A percentile compares a stretch with the other conserved stretches of the same genome.
phyloP scores from a whole-genome alignment of 352 stramenopile species.

The Phytophthora chlamydospora region DNA sequence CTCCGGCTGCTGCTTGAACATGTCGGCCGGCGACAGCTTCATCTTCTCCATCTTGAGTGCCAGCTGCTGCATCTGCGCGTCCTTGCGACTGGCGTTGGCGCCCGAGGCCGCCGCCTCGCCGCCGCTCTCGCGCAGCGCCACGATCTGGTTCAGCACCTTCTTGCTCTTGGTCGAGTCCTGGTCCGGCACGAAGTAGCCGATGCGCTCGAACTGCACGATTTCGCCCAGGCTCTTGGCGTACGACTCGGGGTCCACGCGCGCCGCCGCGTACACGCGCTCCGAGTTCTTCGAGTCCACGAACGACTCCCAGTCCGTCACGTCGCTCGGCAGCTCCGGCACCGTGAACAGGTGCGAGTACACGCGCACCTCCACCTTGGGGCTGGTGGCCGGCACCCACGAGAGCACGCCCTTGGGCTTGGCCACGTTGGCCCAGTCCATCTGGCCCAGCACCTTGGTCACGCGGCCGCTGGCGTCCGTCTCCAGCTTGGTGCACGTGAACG shows the following conservation, averaged over 20 bases:
- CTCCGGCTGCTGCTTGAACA: constrained; percentile 76
- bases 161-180: constrained; percentile 91
- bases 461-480: constrained; percentile 63
- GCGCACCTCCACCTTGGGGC: constrained; percentile 89
- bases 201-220: constrained; percentile 97
- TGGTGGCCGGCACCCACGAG: constrained; percentile 94
- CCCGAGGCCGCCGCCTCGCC: constrained; percentile 38
- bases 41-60: constrained; percentile 94
- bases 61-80: constrained; percentile 81
- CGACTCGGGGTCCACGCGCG: constrained; percentile 89
- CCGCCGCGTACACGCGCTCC: constrained; percentile 82
- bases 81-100: constrained; percentile 76
- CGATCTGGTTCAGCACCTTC: constrained; percentile 97
- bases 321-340: constrained; percentile 80
- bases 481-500: constrained; percentile 93
- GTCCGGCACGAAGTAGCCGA: constrained; percentile 98
- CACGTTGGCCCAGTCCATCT: constrained; percentile 76
- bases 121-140: constrained; percentile 92
- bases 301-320: constrained; percentile 75
- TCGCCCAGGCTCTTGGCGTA: constrained; percentile 60
- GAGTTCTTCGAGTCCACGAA: constrained; percentile 89
- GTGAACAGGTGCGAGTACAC: constrained; percentile 98
- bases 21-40: constrained; percentile 84
- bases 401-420: constrained; percentile 95
- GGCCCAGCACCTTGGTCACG: constrained; percentile 67